Base-by-base conservation (phyloP, 441 rosid genomes). In the Mallotus repandus region DNA sequence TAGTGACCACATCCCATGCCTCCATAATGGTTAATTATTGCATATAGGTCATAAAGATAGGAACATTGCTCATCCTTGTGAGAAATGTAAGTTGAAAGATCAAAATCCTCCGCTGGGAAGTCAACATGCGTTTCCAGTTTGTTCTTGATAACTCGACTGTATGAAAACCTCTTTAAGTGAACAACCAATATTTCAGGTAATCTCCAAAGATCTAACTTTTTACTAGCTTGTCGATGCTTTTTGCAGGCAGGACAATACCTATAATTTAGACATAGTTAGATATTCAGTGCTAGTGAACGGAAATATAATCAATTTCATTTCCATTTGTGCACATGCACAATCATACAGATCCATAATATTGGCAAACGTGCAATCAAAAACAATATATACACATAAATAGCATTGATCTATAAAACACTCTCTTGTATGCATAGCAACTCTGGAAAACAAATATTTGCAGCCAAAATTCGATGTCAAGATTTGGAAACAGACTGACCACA, bases 1-100 rank as follows among this genome's bases (percentile, higher is more conserved):
- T 87, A 89, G 82, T 89, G 96, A 65, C 96, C 96, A 9, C 88
- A 86, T 68, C 91, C 89, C 91, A 89, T 84, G 85, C 84, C 82
- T 70, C 96, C 96, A 46, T 86, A 85, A 75, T 90, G 96, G 78
- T 90, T 90, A 75, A 84, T 87, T 63, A 83, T 79, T 2, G 93
- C 96, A 78, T 85, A 90, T 56, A 89, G 78, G 69, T 59, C 74
- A 67, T 90, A 90, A 14, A 66, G 75, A 71, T 81, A 55, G 38
- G 86, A 81, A 32, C 53, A 48, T 53, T 54, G 78, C 57, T 72
- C 74, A 63, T 80, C 79, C 76, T 69, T 73, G 72, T 71, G 74
- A 71, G 89, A 68, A 76, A 86, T 74, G 72, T 87, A 84, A 76
- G 66, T 69, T 67, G 91, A 89, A 55, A 90, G 82, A 79, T 87